A percentile compares a stretch with the other conserved stretches of the same genome.
These are phyloP conservation scores for Chytriomyces hyalinus DNA, from an alignment of 192 early-diverging fungal genomes.

Conservation along the genomic window DNA sequence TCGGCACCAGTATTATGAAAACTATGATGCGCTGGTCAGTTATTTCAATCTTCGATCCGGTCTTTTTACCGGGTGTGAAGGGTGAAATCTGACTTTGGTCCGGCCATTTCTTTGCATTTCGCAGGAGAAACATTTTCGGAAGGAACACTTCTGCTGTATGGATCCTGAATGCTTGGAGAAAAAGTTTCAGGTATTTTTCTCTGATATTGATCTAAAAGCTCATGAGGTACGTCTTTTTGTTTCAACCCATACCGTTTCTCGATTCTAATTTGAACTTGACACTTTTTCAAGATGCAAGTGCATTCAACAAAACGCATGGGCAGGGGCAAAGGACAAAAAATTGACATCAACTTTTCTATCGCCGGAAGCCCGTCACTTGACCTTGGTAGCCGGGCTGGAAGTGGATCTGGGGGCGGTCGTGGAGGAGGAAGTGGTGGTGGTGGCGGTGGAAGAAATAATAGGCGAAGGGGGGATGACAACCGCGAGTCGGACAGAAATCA, in stretches of 20 bases:
- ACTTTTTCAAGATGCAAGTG: conserved; percentile 35
- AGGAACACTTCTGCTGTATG: conserved; percentile 81
- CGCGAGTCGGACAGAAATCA: neutral
- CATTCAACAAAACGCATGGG: conserved; percentile 35
- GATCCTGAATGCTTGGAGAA: conserved; percentile 83
- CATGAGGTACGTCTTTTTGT: conserved; percentile 72
- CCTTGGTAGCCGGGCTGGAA: conserved; percentile 21
- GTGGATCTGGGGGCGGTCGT: conserved; percentile 13
- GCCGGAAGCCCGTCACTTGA: conserved; percentile 41
- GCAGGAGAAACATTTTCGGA: conserved; percentile 76
- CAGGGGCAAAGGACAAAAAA: conserved; percentile 41
- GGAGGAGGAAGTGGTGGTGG: neutral
- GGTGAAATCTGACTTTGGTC: no score
- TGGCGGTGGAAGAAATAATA: neutral
- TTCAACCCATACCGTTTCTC: conserved; percentile 1
- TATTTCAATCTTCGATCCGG: neutral
- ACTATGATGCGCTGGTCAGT: conserved; percentile 81
- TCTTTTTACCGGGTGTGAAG: no score
- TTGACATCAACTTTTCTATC: conserved; percentile 50
- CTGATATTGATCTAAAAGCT: conserved; percentile 87
- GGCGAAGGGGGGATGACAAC: conserved; percentile 11
- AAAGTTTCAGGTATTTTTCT: conserved; percentile 95
- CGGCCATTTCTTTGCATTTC: neutral
- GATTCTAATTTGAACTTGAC: conserved; percentile 11
- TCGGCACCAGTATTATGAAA: conserved; percentile 83